Conservation (phyloP, 495 filamentous ascomycete genomes). For the Staphylotrichum longicolle region DNA sequence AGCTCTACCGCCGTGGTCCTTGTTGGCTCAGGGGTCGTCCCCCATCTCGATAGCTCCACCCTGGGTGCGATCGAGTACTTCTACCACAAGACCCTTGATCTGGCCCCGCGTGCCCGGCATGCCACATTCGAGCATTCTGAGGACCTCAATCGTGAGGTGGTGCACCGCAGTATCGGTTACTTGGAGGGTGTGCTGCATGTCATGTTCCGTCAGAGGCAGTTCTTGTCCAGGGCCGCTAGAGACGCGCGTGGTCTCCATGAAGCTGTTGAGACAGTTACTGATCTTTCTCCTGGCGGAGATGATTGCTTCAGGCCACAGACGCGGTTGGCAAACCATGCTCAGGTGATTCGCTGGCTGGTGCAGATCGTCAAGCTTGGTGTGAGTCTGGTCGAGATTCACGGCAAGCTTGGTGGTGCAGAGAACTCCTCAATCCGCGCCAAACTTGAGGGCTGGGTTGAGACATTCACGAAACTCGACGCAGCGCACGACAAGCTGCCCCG, state of each 20-base stretch:
- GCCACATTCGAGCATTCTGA: constrained; percentile 69
- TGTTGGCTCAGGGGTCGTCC: constrained; percentile 33
- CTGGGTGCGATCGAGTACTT: constrained; percentile 59
- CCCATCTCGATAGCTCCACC: constrained; percentile 17
- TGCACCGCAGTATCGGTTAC: constrained; percentile 72
- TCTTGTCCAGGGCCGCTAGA: constrained; percentile 39
- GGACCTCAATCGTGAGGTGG: constrained; percentile 75
- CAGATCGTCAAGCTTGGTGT: constrained; percentile 43
- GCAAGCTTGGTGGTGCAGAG: constrained; percentile 54
- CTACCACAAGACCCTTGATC: constrained; percentile 73
- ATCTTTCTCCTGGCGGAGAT: constrained; percentile 27
- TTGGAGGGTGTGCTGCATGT: constrained; percentile 76
- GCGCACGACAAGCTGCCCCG: constrained; percentile 49
- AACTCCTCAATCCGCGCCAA: constrained; percentile 40
- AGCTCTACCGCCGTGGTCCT: constrained; percentile 66
- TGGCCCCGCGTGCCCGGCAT: constrained; percentile 64
- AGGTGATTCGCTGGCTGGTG: constrained; percentile 41
- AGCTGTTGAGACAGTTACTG: constrained; percentile 25
- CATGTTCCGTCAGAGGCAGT: constrained; percentile 63
- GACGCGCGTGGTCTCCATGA: constrained; percentile 22
- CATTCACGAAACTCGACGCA: constrained; percentile 36
- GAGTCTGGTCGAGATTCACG: constrained; percentile 57
- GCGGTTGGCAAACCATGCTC: constrained; percentile 30
- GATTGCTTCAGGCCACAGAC: constrained; percentile 23
- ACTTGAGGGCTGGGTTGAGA: constrained; percentile 52